Evolutionary conservation across 2,329 filamentous ascomycete species (phyloP), one percentile per base, ranked within the genome.

Genomic region (Claviceps quebecensis): DNA sequence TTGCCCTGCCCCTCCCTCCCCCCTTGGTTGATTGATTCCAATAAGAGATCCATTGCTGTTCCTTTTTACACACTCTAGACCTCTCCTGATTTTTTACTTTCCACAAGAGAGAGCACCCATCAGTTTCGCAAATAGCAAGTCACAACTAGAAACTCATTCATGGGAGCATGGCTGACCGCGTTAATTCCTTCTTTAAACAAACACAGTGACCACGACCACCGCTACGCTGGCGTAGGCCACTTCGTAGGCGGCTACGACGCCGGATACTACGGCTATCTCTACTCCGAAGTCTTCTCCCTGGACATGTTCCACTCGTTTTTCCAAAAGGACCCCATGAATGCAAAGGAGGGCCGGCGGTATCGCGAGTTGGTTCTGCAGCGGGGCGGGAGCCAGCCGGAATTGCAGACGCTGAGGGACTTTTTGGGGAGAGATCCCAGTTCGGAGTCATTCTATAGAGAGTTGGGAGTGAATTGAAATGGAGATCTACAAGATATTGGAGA

Each of bases 291-390:
- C 17, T 93, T 90, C 69, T 86, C 82, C 22, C 78, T 84, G 26
- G 87, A 94, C 67, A 91, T 94, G 86, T 94, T 91, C 73, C 81
- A 87, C 68, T 77, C 77, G 0, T 82, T 86, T 46, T 93, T 93
- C 70, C 83, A 84, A 70, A 73, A 78, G 58, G 74, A 90, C 63
- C 87, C 87, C 0, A 89, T 91, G 86, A 78, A 89, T 64, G 75
- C 74, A 36, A 77, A 76, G 57, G 80, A 88, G 63, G 87, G 87
- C 1, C 74, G 86, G 14, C 70, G 86, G 53, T 93, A 91, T 69
- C 76, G 87, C 50, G 83, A 88, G 66, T 85, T 80, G 0, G 86
- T 93, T 22, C 71, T 93, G 4, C 84, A 90, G 69, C 80, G 79
- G 56, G 87, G 87, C 39, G 87, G 87, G 1, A 83, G 79, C 58